Evolutionary conservation across 2,329 filamentous ascomycete species (phyloP), one percentile per base, ranked within the genome.

Genomic region (Aspergillus bombycis): DNA sequence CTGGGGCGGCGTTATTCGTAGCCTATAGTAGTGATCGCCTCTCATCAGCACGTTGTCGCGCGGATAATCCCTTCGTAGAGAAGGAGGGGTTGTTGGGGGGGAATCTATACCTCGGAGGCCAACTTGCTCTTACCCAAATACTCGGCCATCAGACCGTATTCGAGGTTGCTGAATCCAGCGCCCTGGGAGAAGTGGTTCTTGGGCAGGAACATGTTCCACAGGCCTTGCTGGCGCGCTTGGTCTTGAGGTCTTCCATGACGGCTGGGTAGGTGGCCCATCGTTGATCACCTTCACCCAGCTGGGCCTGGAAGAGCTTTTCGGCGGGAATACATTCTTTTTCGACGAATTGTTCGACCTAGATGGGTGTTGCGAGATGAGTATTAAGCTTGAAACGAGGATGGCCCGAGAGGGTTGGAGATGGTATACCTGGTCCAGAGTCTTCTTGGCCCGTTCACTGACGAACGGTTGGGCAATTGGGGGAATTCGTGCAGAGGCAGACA

Each of bases 181-280:
- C 93, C 96, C 82, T 97, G 92, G 78, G 91, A 92, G 85, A 97
- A 98, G 81, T 97, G 94, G 72, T 90, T 93, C 83, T 91, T 94
- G 68, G 95, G 92, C 70, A 99, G 81, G 84, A 99, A 99, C 90
- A 99, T 91, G 81, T 99, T 99, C 95, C 95, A 99, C 53, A 99
- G 84, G 1, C 94, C 95, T 30, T 97, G 86, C 71, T 90, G 85
- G 74, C 85, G 87, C 52, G 94, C 95, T 93, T 91, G 68, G 81
- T 83, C 86, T 98, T 98, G 71, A 99, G 86, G 61, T 95, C 90
- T 70, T 99, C 95, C 65, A 99, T 86, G 71, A 98, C 85, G 48
- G 84, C 77, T 0, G 95, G 94, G 77, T 96, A 91, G 45, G 84
- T 81, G 68, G 90, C 86, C 91, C 94, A 98, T 83, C 94, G 88